Evolutionary conservation across 495 filamentous ascomycete species (phyloP), one percentile per base, ranked within the genome.

Genomic region (Aspergillus baeticus): DNA sequence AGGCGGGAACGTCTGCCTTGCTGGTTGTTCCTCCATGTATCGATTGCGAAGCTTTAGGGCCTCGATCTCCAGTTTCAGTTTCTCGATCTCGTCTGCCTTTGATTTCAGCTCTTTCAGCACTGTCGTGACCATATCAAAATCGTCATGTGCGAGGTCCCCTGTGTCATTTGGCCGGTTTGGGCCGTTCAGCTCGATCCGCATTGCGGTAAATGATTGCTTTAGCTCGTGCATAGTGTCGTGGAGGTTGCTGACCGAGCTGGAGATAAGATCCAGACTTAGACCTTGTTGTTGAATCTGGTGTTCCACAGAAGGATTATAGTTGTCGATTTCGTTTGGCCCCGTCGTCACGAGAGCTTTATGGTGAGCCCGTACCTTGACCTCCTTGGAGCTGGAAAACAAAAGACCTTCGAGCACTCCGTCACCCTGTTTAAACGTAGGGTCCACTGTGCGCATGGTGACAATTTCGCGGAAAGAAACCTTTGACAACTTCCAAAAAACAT

Each of bases 1-100:
- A 29, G 43, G 22, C 14, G 36, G 59, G 3, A 42, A 46, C 2
- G 47, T 49, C n/a, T 57, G 61, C 31, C 34, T 58, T 35, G 54
- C 35, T 1, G 56, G 59, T 37, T 67, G 70, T 47, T 67, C 72
- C 31, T 76, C 71, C 59, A 69, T 63, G 31, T 68, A 71, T 4
- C 69, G 68, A 31, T 72, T 75, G 54, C 69, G 76, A 26, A 77
- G 31, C 35, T 76, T 77, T 58, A 78, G 51, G 0, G 74, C 69
- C 52, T 77, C 76, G 20, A 71, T 75, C 59, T 78, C 76, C 58
- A 78, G 51, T 53, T 71, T 77, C 17, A 78, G 17, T 48, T 69
- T 75, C 52, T 78, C 76, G 15, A 76, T 78, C 39, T 78, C 76
- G 7, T 77, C 74, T 0, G 76, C 71, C 41, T 78, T 78, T 5